phyloP scores from a whole-genome alignment of 306 rosid species.

The Sophora flavescens region DNA sequence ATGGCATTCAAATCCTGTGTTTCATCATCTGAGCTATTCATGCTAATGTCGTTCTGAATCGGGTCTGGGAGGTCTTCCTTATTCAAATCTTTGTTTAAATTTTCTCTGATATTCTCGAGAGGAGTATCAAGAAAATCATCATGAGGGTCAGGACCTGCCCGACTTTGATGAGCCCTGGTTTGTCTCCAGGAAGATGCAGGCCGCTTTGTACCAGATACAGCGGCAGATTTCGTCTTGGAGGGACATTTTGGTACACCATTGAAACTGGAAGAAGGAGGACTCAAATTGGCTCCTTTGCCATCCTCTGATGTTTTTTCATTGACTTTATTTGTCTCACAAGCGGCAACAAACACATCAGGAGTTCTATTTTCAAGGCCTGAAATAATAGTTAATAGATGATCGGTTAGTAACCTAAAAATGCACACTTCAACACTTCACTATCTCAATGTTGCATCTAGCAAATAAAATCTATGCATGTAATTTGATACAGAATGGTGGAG shows the following conservation, averaged over 20 bases:
- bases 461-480: conserved; percentile 29
- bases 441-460: conserved; percentile 26
- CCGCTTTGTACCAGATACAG: conserved; percentile 65
- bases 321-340: conserved; percentile 44
- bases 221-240: conserved; percentile 52
- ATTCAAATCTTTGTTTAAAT: conserved; percentile 60
- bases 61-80: conserved; percentile 45
- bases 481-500: conserved; percentile 9
- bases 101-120: conserved; percentile 72
- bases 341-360: conserved; percentile 51
- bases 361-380: conserved; percentile 57
- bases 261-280: conserved; percentile 50
- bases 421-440: conserved; percentile 17
- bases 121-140: conserved; percentile 98
- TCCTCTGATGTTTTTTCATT: conserved; percentile 56
- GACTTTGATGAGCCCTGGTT: conserved; percentile 77
- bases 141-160: conserved; percentile 75
- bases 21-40: conserved; percentile 76
- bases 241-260: conserved; percentile 52
- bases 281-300: conserved; percentile 46
- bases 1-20: conserved; percentile 75
- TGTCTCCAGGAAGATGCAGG: conserved; percentile 85
- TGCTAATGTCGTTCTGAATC: conserved; percentile 48
- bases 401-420: conserved; percentile 13
- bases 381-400: conserved; percentile 37